phyloP scores from a whole-genome alignment of 352 stramenopile genomes.

The Globisporangium irregulare region DNA sequence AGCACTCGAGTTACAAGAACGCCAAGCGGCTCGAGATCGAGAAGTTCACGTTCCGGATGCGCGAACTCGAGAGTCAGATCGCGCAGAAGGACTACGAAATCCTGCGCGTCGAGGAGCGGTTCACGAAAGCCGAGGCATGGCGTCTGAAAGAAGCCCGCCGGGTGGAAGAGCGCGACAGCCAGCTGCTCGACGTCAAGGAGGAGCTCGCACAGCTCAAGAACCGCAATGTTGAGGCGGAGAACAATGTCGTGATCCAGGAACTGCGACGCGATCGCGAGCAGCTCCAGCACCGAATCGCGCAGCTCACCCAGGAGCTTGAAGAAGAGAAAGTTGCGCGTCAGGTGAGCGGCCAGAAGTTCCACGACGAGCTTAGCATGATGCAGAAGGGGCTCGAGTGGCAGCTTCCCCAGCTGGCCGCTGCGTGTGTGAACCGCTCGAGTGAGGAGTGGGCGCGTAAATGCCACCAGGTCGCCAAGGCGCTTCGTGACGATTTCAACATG shows the following conservation, averaged over 20 bases:
- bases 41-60: constrained; percentile 39
- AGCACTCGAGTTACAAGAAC: constrained; percentile 27
- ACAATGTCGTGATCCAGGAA: constrained; percentile 40
- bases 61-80: constrained; percentile 45
- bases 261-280: constrained; percentile 35
- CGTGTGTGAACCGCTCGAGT: constrained; percentile 39
- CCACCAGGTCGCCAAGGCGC: constrained; percentile 27
- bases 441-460: constrained; percentile 44
- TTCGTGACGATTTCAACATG: constrained; percentile 32
- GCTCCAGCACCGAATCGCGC: constrained; percentile 17
- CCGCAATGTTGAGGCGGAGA: constrained; percentile 44
- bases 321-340: constrained; percentile 33
- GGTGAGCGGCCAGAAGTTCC: constrained; percentile 30
- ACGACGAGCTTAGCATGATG: constrained; percentile 34
- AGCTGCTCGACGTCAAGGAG: constrained; percentile 47
- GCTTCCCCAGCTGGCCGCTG: constrained; percentile 48
- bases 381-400: constrained; percentile 46
- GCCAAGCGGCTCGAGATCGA: constrained; percentile 38
- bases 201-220: constrained; percentile 39
- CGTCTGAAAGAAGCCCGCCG: constrained; percentile 42
- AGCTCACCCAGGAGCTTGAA: constrained; percentile 29
- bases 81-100: constrained; percentile 56
- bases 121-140: constrained; percentile 47
- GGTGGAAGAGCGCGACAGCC: constrained; percentile 46
- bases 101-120: constrained; percentile 38